Evolutionary conservation across 2,329 filamentous ascomycete species (phyloP), one percentile per base, ranked within the genome.

Genomic region (Coleophoma crateriformis): DNA sequence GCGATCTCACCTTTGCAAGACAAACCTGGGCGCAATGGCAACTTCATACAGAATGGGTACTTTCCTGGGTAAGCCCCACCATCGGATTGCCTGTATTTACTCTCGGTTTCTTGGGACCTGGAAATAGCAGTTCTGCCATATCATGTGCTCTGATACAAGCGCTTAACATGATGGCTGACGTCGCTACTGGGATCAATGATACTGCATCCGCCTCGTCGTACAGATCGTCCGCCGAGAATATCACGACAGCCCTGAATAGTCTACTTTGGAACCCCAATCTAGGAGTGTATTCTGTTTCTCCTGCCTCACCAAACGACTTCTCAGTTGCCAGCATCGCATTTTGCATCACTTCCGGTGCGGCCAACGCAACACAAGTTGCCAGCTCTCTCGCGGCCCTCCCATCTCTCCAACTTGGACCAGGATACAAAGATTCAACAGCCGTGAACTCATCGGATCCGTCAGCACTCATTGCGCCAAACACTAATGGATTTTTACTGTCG

Each of bases 381-480:
- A 58, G 56, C 1, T 62, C 62, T 2, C 55, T 72, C 20, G 50
- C 63, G 2, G 60, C 64, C 4, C 55, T 72, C 1, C 45, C 58
- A 6, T 22, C 56, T 1, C 58, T 71, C 2, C 57, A 57, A 7
- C 58, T 67, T 15, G 64, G 63, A 1, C 56, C 63, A 1, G 69
- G 69, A 2, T 71, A 69, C 54, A 70, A 67, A 48, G 63, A 63
- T n/a, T 49, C 51, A 10, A 60, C 56, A 4, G 50, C 46, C 19
- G 55, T 60, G 7, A 50, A 46, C 17, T 19, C 19, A 19, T 19
- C 19, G 19, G 19, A 19, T 19, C 19, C 19, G 3, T 50, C 54
- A 10, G 49, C 58, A 2, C 67, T 73, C 33, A 19, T 19, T 19
- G 73, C 71, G 3, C 72, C 75, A 11, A 76, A 75, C 55, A 76